Conservation (phyloP, 2,329 filamentous ascomycete genomes). For the Leptographium radiaticola region DNA sequence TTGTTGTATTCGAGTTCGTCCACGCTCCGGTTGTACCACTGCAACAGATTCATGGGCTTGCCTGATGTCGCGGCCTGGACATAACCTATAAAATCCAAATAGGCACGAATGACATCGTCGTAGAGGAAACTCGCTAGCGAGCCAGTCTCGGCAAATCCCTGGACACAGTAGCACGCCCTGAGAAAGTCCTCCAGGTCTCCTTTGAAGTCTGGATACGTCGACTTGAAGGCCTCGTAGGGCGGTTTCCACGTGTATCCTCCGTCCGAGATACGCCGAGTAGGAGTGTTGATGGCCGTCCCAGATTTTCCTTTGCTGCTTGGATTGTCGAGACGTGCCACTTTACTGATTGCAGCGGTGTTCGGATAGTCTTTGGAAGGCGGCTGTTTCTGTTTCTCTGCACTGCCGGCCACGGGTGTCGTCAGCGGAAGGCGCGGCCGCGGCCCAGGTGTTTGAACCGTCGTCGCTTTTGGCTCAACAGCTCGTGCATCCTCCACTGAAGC, state of each 20-base stretch:
- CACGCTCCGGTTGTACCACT: conserved; percentile 26
- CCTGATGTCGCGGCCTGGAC: conserved; percentile 12
- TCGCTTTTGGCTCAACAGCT: background rate
- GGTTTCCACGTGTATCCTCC: conserved; percentile 5
- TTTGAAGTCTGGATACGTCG: conserved; percentile 28
- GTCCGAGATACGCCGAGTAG: background rate
- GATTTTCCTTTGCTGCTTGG: too few species aligned
- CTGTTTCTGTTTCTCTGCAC: background rate
- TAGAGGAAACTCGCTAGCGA: conserved; percentile 30
- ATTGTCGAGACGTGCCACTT: background rate
- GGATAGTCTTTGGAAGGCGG: background rate
- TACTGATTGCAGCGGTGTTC: background rate
- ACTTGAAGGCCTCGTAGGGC: conserved; percentile 24
- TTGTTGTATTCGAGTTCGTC: conserved; percentile 13
- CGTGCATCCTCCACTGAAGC: background rate
- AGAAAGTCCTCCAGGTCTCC: conserved; percentile 30
- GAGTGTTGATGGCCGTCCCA: background rate
- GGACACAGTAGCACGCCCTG: conserved; percentile 28
- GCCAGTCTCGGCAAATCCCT: conserved; percentile 21
- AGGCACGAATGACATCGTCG: conserved; percentile 38
- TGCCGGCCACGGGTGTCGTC: background rate
- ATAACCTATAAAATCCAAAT: conserved; percentile 29
- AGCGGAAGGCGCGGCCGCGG: background rate
- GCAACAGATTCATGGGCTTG: conserved; percentile 12
- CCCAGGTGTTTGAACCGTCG: background rate